Percentiles rank a stretch among this genome's conserved stretches.
phyloP scores from a whole-genome alignment of 192 early-diverging fungal genomes.

The Podila epigama region DNA sequence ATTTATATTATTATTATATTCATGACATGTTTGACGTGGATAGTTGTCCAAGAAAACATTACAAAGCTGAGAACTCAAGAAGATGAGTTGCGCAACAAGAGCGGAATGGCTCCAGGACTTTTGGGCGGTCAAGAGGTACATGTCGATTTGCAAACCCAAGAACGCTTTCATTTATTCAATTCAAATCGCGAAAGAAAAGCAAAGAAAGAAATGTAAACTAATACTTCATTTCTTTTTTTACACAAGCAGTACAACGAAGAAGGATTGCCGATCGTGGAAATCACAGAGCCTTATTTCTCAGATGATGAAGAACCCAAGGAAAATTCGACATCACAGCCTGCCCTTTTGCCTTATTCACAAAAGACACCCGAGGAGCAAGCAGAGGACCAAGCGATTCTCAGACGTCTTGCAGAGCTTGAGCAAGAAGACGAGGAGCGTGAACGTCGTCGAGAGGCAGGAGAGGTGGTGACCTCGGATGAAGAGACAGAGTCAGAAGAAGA shows the following conservation, averaged over 20 bases:
- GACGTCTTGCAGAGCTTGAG: slow-evolving; percentile 69
- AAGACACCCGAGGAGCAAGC: slow-evolving; percentile 64
- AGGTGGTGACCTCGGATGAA: slow-evolving; percentile 50
- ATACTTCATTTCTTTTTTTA: slow-evolving; percentile 9
- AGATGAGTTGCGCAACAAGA: slow-evolving; percentile 44
- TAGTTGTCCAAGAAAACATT: slow-evolving; percentile 59
- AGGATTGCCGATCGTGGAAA: slow-evolving; percentile 79
- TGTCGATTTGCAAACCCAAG: too few relatives aligned
- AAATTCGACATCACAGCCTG: slow-evolving; percentile 33
- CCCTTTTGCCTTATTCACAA: slow-evolving; percentile 36
- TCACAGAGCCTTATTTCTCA: slow-evolving; percentile 63
- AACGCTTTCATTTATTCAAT: too few relatives aligned
- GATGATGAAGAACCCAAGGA: slow-evolving; percentile 53
- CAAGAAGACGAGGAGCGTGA: slow-evolving; percentile 70
- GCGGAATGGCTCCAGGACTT: slow-evolving; percentile 38
- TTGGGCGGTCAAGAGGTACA: slow-evolving; percentile 43
- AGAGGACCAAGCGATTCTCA: slow-evolving; percentile 62
- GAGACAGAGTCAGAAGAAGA: slow-evolving; percentile 41
- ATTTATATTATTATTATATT: slow-evolving; percentile 1
- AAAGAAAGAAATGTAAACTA: not conserved
- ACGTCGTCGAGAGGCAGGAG: slow-evolving; percentile 47
- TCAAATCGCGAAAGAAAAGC: too few relatives aligned
- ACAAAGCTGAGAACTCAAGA: slow-evolving; percentile 57
- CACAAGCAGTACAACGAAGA: slow-evolving; percentile 72
- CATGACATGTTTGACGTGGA: not conserved